Evolutionary conservation across 495 filamentous ascomycete genomes (phyloP), one percentile per base, ranked within the genome.

Genomic region (Penicillium paradoxum): DNA sequence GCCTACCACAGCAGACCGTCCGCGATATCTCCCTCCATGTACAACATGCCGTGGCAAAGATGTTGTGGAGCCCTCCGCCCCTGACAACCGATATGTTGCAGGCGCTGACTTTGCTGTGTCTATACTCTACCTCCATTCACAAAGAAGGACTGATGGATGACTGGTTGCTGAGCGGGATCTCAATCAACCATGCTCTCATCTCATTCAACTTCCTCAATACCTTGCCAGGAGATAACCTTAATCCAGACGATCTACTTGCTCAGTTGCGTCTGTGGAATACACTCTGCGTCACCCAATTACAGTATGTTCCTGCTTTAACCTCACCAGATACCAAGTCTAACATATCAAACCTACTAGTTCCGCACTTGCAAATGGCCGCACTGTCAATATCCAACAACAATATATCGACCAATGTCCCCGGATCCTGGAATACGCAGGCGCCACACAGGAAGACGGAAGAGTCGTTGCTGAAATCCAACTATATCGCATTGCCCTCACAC

Each of bases 141-240:
- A 71, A 67, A 47, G 69, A 69, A 29, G 56, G 62, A 5, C 66
- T 66, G 24, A 69, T 73, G 55, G 71, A 73, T 41, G 69, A 68
- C 60, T 73, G 71, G 71, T 60, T 73, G 29, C 49, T 73, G 62
- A 73, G 71, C 57, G 69, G 69, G 59, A 67, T 69, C 55, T 69
- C 69, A 21, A 69, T 73, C 53, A 69, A 73, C 48, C 71, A 73
- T 60, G 69, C 69, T 18, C 59, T 69, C 9, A 55, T 62, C 29
- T 64, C 68, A 25, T 70, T 73, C 54, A 55, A 54, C 19, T 70
- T 71, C 36, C 58, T 71, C 27, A 65, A 66, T 43, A 53, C 50
- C 24, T 37, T 45, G 5, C 60, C 63, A 7, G 46, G 39, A 15
- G 70, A 70, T 36, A 54, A 43, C 34, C 41, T 64, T 33, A 53